These are phyloP conservation scores for Fusarium newnesense DNA, from an alignment of 2,329 filamentous ascomycete genomes.

Conservation along the genomic window DNA sequence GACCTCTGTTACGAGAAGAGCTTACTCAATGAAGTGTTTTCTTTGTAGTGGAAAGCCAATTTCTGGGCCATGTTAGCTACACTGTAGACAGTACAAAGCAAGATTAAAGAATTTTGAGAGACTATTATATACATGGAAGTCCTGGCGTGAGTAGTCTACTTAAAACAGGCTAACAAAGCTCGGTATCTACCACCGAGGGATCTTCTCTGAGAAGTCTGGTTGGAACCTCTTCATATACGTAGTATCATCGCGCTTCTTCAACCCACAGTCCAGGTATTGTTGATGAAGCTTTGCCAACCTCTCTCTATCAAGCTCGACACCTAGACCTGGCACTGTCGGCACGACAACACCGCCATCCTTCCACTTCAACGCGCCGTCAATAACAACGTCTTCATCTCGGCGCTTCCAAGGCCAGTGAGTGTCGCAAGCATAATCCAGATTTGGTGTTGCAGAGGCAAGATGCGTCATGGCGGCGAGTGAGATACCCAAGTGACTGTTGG, in stretches of 20 bases:
- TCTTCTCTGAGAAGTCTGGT: conserved; percentile 48
- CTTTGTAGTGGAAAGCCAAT: neutral
- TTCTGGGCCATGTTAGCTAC: rapidly evolving
- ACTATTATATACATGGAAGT: neutral
- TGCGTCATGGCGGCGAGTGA: conserved; percentile 57
- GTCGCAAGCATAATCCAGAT: conserved; percentile 56
- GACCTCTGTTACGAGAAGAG: neutral
- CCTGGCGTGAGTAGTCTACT: neutral
- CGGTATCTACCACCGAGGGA: conserved; percentile 47
- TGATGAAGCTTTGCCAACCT: conserved; percentile 50
- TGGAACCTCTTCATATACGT: conserved; percentile 51
- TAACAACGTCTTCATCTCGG: conserved; percentile 53
- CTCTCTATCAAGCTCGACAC: conserved; percentile 51
- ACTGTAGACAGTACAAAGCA: rapidly evolving
- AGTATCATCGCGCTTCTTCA: conserved; percentile 52
- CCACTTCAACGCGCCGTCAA: conserved; percentile 52
- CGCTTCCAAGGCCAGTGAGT: conserved; percentile 59
- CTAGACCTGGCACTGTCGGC: conserved; percentile 49
- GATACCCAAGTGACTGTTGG: conserved; percentile 56
- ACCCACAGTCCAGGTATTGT: conserved; percentile 51
- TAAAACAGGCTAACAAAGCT: rapidly evolving
- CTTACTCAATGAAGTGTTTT: neutral
- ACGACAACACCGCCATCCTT: conserved; percentile 50
- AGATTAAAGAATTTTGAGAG: neutral
- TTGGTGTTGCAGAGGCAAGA: conserved; percentile 53